These are phyloP conservation scores for Lipomyces yamanashiensis DNA, from an alignment of 805 yeast genomes.

Conservation along the genomic window DNA sequence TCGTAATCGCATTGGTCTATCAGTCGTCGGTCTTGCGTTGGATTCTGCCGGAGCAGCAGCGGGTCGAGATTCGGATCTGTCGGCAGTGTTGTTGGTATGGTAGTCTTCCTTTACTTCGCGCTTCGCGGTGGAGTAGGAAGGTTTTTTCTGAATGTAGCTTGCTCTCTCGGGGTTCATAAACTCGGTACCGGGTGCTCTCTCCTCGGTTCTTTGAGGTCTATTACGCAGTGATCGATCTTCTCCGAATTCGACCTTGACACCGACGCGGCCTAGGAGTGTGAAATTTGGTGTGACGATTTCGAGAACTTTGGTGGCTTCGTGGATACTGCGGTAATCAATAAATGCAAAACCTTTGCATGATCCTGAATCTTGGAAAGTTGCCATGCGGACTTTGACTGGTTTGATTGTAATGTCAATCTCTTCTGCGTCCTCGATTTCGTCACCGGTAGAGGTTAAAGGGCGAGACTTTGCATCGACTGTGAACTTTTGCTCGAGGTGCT, in stretches of 20 bases:
- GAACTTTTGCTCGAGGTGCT: constrained; percentile 76
- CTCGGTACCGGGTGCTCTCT: not conserved
- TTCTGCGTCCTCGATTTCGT: constrained; percentile 57
- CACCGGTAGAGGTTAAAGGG: constrained; percentile 1
- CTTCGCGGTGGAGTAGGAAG: not conserved
- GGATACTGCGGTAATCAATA: constrained; percentile 78
- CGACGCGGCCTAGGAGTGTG: constrained; percentile 69
- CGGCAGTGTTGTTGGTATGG: not conserved
- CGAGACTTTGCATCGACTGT: constrained; percentile 88
- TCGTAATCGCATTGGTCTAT: not conserved
- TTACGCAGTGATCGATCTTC: constrained; percentile 74
- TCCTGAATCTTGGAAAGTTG: constrained; percentile 95
- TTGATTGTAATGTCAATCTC: constrained; percentile 83
- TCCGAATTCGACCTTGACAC: constrained; percentile 79
- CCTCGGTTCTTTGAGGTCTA: constrained; percentile 1
- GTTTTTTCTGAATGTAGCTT: not conserved
- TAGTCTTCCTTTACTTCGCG: not conserved
- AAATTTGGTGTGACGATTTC: constrained; percentile 68
- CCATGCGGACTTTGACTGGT: constrained; percentile 83
- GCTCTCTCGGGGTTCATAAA: constrained; percentile 2
- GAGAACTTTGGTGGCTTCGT: constrained; percentile 82
- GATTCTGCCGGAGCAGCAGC: not conserved
- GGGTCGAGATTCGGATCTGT: not conserved
- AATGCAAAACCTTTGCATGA: constrained; percentile 97
- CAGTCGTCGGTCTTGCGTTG: not conserved